phyloP scores from a whole-genome alignment of 306 rosid species.

The Medicago ruthenica region DNA sequence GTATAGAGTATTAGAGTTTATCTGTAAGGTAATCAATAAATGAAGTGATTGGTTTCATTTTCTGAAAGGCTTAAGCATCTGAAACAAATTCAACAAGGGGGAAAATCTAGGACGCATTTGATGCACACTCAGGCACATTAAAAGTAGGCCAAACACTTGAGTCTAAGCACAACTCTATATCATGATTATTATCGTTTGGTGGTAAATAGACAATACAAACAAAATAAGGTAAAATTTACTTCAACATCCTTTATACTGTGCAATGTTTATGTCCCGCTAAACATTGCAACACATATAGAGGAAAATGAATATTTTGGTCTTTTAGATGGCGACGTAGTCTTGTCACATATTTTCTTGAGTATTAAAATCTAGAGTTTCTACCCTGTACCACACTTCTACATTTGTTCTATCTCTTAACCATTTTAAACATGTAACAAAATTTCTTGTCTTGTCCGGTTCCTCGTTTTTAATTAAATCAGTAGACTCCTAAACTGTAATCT shows the following conservation, averaged over 20 bases:
- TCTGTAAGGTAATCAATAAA: slow-evolving; percentile 6
- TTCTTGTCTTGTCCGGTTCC: not conserved
- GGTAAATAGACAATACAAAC: too few relatives aligned
- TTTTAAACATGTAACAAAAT: not conserved
- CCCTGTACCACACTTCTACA: not conserved
- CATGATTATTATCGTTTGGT: not conserved
- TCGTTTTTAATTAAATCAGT: not conserved
- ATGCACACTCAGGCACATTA: not conserved
- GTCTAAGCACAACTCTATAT: not conserved
- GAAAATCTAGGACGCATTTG: not conserved
- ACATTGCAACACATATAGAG: not conserved
- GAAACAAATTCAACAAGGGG: slow-evolving; percentile 14
- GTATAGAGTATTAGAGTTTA: not conserved
- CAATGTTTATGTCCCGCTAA: not conserved
- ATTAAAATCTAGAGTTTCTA: not conserved
- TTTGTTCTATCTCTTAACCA: not conserved
- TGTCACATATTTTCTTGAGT: not conserved
- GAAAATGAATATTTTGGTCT: not conserved
- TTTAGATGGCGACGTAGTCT: not conserved
- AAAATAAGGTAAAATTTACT: too few relatives aligned
- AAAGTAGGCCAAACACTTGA: not conserved
- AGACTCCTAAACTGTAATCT: not conserved
- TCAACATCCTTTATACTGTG: not conserved
- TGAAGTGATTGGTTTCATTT: slow-evolving; percentile 1
- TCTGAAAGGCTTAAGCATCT: slow-evolving; percentile 32